Base-by-base conservation (phyloP, 805 yeast species). In the Hanseniaspora lachancei region DNA sequence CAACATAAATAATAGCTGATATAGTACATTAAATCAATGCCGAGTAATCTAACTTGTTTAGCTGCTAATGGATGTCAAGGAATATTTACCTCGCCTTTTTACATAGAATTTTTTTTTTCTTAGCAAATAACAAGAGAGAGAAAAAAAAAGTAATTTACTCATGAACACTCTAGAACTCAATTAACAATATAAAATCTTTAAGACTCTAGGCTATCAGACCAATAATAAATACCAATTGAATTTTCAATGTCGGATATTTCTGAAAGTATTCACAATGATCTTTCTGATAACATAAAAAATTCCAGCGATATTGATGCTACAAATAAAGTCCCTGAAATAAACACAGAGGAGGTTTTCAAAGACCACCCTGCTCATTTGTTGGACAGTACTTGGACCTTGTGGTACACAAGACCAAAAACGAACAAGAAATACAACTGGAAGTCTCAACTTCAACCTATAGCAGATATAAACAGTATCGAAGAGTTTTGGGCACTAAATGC, bases 401-500 rank as follows among this genome's bases (percentile, higher is more conserved):
- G 98, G 98, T 93, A 89, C 77, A 87, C 96, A 58, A 89, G 89
- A 74, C 97, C 98, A 60, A 83, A 88, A 59, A 80, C 81, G 58
- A 86, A 82, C 66, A 77, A 75, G 61, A 74, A 75, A 62, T 95
- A 88, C 72, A 81, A 87, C 64, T 91, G 97, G 97, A 79, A 87
- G 54, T 95, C 89, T 66, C 78, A 89, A 62, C 77, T 93, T 67
- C 89, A 89, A 74, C 95, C 96, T 57, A 95, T 93, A 51, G 93
- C 89, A 62, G 80, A 95, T 23, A 88, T 93, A 64, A 79, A 82
- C 56, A 81, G 96, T 20, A 97, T 93, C 50, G 98, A 93, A 75
- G 97, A 91, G 71, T 93, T 93, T 75, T 93, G 98, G 98, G 98
- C 97, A 29, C 84, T 91, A 62, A 86, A 81, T 76, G 89, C 91